phyloP scores from a whole-genome alignment of 2,329 filamentous ascomycete species.

The Bimuria novae-zelandiae region DNA sequence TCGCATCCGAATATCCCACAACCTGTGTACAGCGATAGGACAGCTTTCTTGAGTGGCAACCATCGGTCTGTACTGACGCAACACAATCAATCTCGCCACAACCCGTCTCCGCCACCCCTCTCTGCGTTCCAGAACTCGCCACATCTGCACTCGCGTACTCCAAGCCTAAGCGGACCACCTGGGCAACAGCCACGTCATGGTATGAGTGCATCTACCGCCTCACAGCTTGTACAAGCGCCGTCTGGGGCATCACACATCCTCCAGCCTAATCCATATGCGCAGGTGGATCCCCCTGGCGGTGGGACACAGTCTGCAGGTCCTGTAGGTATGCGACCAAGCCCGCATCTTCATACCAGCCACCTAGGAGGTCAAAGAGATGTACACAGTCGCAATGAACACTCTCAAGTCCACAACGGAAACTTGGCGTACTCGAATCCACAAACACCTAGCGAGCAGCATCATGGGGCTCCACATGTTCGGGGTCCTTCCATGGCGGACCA shows the following conservation, averaged over 20 bases:
- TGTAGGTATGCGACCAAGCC: conserved; percentile 44
- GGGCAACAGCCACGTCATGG: conserved; percentile 30
- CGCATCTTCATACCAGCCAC: conserved; percentile 39
- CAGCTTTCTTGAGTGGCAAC: conserved; percentile 25
- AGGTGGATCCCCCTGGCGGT: conserved; percentile 41
- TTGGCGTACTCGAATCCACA: conserved; percentile 41
- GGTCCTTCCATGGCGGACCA: conserved; percentile 30
- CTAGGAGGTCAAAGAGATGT: conserved; percentile 34
- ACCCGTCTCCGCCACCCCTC: conserved; percentile 41
- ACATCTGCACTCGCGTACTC: conserved; percentile 40
- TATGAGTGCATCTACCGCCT: conserved; percentile 25
- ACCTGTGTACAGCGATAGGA: conserved; percentile 26
- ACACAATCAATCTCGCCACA: conserved; percentile 38
- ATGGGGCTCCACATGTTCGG: conserved; percentile 30
- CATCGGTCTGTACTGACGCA: conserved; percentile 41
- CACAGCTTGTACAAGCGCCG: conserved; percentile 19
- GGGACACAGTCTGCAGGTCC: conserved; percentile 36
- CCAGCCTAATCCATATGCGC: conserved; percentile 45
- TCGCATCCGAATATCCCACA: conserved; percentile 35
- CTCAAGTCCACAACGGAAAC: conserved; percentile 35
- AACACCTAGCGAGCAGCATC: conserved; percentile 36
- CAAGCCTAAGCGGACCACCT: conserved; percentile 38
- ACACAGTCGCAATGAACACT: conserved; percentile 38
- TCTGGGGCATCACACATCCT: conserved; percentile 34
- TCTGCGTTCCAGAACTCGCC: conserved; percentile 38